Conservation (phyloP, 257 asterid genomes). For the Ocimum tenuiflorum region DNA sequence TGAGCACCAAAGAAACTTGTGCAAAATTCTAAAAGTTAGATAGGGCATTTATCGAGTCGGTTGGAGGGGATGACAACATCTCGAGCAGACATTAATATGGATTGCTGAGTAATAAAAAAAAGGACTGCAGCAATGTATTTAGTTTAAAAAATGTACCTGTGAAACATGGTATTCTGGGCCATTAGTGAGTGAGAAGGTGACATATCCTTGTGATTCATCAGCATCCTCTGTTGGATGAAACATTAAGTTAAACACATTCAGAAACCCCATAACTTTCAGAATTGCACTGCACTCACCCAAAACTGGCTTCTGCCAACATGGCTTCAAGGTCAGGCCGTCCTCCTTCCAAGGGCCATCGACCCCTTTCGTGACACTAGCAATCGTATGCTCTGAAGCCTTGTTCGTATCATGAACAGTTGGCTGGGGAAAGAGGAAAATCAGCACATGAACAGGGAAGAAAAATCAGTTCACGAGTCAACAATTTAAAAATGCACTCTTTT, state of each 20-base stretch:
- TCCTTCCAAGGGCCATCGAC: constrained; percentile 58
- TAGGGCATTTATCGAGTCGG: background rate
- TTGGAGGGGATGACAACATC: too few relatives aligned
- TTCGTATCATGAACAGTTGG: constrained; percentile 41
- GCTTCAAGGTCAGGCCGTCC: constrained; percentile 57
- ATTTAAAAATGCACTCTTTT: background rate
- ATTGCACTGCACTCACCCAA: constrained; percentile 38
- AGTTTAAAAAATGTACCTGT: constrained; percentile 44
- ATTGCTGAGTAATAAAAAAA: background rate
- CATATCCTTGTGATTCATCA: constrained; percentile 65
- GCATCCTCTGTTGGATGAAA: constrained; percentile 48
- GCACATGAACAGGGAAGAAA: background rate
- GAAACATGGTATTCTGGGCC: constrained; percentile 99
- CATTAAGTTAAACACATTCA: background rate
- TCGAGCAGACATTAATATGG: background rate
- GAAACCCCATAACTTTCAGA: background rate
- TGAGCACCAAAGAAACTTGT: background rate
- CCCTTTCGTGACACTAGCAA: constrained; percentile 41
- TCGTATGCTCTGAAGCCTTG: constrained; percentile 46
- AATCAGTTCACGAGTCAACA: background rate
- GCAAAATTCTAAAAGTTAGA: background rate
- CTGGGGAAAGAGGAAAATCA: constrained; percentile 22
- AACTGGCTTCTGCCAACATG: constrained; percentile 79
- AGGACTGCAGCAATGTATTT: background rate
- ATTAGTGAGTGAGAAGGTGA: constrained; percentile 80